phyloP scores from a whole-genome alignment of 2,329 filamentous ascomycete genomes.

The Cadophora gregata region DNA sequence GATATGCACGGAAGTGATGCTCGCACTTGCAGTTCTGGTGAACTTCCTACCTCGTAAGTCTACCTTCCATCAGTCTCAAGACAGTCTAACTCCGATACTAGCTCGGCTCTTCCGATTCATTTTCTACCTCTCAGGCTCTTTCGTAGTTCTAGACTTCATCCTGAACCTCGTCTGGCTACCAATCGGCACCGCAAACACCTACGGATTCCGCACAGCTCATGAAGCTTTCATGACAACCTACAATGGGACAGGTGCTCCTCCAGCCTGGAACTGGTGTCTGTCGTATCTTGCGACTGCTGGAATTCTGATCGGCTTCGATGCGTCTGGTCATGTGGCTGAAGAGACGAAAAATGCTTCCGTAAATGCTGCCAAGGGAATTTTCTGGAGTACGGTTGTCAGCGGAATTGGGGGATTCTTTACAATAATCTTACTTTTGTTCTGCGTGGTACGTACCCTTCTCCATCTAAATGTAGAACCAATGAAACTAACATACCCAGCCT shows the following conservation, averaged over 20 bases:
- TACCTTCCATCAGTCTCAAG: constrained; percentile 30
- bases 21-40: constrained; percentile 55
- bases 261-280: constrained; percentile 68
- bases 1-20: constrained; percentile 60
- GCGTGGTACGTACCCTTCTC: constrained; percentile 49
- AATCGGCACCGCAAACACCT: constrained; percentile 59
- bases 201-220: constrained; percentile 62
- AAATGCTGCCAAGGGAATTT: constrained; percentile 63
- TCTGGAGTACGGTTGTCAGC: constrained; percentile 63
- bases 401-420: constrained; percentile 60
- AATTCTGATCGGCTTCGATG: constrained; percentile 66
- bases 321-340: constrained; percentile 64
- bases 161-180: constrained; percentile 67
- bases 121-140: constrained; percentile 50
- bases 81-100: not conserved
- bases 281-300: constrained; percentile 66
- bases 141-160: constrained; percentile 63
- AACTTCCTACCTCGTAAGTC: constrained; percentile 58
- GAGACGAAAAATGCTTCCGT: constrained; percentile 64
- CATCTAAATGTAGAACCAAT: not conserved
- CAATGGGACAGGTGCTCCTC: constrained; percentile 60
- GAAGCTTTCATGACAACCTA: constrained; percentile 67
- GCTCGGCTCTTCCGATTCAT: constrained; percentile 49
- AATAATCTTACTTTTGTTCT: constrained; percentile 65
- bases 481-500: constrained; percentile 47